phyloP scores from a whole-genome alignment of 1,139 yeast species.

The Candida tetrigidarum region DNA sequence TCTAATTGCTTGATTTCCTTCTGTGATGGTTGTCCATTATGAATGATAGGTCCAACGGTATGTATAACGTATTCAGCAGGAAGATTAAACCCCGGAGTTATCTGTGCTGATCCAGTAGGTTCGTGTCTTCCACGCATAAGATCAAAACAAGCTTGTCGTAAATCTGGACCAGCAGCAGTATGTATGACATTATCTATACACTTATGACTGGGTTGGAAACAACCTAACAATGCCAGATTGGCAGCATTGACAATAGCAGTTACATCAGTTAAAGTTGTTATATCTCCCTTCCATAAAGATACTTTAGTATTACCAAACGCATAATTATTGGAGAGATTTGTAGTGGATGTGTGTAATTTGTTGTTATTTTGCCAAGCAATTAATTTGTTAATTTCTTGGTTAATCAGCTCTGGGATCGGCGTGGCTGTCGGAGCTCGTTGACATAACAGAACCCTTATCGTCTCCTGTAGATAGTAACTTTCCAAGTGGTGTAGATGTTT shows the following conservation, averaged over 20 bases:
- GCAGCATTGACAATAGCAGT: constrained; percentile 15
- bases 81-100: constrained; percentile 12
- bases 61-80: constrained; percentile 12
- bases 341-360: constrained; percentile 6
- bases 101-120: constrained; percentile 10
- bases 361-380: constrained; percentile 7
- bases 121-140: constrained; percentile 11
- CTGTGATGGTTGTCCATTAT: neutral
- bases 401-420: constrained; percentile 6
- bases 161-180: constrained; percentile 13
- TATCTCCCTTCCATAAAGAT: constrained; percentile 15
- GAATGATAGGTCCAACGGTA: constrained; percentile 13
- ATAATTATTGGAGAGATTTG: constrained; percentile 4
- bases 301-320: constrained; percentile 2
- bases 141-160: constrained; percentile 12
- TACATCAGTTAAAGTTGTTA: constrained; percentile 12
- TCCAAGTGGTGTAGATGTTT: constrained; percentile 9
- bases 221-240: constrained; percentile 12
- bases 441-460: constrained; percentile 10
- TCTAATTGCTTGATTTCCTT: constrained; percentile 5
- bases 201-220: constrained; percentile 15
- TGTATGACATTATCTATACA: constrained; percentile 16
- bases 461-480: constrained; percentile 10
- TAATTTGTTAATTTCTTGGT: constrained; percentile 9
- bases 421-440: constrained; percentile 8